phyloP scores from a whole-genome alignment of 1,284 basidiomycete genomes.

The Volvariella volvacea region DNA sequence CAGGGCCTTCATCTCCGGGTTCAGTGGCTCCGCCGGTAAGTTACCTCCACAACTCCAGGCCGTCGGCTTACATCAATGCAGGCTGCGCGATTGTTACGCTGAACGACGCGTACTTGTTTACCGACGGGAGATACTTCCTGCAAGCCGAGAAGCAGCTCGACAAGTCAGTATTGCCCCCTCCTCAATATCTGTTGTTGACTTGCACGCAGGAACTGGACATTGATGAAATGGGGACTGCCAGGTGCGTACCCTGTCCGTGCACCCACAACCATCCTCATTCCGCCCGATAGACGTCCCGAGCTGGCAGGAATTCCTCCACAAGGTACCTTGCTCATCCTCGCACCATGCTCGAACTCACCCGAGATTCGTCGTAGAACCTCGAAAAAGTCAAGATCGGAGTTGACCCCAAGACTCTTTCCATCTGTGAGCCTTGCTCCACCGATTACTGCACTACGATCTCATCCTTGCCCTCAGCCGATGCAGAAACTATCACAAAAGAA shows the following conservation, averaged over 20 bases:
- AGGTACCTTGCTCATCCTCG: conserved; percentile 34
- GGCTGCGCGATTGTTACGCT: conserved; percentile 79
- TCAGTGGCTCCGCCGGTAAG: conserved; percentile 87
- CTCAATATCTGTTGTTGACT: no score
- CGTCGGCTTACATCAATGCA: conserved; percentile 18
- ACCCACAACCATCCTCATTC: not conserved
- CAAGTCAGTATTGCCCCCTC: conserved; percentile 36
- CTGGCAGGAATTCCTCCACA: conserved; percentile 82
- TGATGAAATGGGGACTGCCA: conserved; percentile 87
- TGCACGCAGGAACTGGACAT: conserved; percentile 86
- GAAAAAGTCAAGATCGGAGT: conserved; percentile 67
- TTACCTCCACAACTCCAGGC: not conserved
- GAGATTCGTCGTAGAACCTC: conserved; percentile 42
- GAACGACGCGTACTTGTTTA: conserved; percentile 74
- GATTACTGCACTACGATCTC: not conserved
- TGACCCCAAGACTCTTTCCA: conserved; percentile 72
- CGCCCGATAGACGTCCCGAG: conserved; percentile 68
- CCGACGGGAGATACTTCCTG: conserved; percentile 91
- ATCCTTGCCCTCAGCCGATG: conserved; percentile 40
- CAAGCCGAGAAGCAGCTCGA: conserved; percentile 91
- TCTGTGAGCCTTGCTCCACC: conserved; percentile 32
- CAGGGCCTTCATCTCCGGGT: conserved; percentile 85
- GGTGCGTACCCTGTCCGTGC: conserved; percentile 28
- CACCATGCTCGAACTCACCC: not conserved
- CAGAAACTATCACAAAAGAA: conserved; percentile 46